A percentile compares a stretch with the other conserved stretches of the same genome.
Evolutionary conservation across 73 alveolate genomes (phyloP).

Genomic region (Paramecium octaurelia): DNA sequence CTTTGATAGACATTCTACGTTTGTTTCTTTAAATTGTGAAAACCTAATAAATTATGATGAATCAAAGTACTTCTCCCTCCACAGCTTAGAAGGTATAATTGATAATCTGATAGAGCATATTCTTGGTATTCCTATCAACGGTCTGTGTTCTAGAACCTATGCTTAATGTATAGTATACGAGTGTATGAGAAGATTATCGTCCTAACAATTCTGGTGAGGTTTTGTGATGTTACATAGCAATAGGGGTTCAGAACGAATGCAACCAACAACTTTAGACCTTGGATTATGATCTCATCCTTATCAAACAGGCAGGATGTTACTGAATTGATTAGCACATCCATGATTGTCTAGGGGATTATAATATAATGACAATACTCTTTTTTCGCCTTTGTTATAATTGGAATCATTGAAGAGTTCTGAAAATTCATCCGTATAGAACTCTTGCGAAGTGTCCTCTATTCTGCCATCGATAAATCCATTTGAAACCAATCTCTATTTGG

Average conservation of each 20-base stretch:
- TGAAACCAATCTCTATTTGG: background rate
- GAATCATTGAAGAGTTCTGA: conserved; percentile 18
- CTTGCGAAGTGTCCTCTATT: background rate
- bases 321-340: background rate
- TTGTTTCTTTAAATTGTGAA: background rate
- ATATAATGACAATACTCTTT: background rate
- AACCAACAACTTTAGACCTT: conserved; percentile 9
- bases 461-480: conserved; percentile 1
- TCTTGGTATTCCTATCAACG: background rate
- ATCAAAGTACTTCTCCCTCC: background rate
- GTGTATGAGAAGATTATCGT: conserved; percentile 1
- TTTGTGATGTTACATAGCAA: background rate
- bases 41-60: background rate
- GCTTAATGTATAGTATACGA: background rate
- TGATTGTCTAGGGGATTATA: background rate
- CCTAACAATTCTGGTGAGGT: background rate
- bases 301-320: conserved; percentile 5
- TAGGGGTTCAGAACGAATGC: conserved; percentile 17
- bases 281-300: background rate
- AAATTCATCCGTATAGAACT: conserved; percentile 25
- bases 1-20: conserved; percentile 1
- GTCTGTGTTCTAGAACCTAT: background rate
- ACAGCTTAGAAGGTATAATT: background rate
- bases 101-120: background rate
- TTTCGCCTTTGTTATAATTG: background rate